Evolutionary conservation across 2,329 filamentous ascomycete genomes (phyloP).

Genomic region (Aspergillus japonicus): DNA sequence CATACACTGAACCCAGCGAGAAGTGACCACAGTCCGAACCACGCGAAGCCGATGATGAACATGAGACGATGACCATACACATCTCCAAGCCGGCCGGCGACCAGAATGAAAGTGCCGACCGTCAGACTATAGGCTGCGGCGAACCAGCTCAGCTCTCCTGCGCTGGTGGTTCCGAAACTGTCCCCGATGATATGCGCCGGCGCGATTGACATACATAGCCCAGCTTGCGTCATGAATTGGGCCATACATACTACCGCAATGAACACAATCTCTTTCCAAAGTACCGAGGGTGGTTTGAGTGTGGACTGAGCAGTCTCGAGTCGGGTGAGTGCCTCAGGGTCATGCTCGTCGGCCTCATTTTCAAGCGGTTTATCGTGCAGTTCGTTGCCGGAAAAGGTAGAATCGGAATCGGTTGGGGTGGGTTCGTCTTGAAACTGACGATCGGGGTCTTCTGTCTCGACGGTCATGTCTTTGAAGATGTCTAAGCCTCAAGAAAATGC

Average conservation of each 20-base stretch:
- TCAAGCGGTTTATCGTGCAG: constrained; percentile 5
- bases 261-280: constrained; percentile 28
- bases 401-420: neutral
- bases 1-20: constrained; percentile 38
- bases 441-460: neutral
- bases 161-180: constrained; percentile 45
- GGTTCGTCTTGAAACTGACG: neutral
- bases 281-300: constrained; percentile 14
- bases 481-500: neutral
- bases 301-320: constrained; percentile 18
- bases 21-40: constrained; percentile 40
- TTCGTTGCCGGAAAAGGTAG: neutral
- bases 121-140: constrained; percentile 56
- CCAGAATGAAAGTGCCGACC: constrained; percentile 37
- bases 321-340: constrained; percentile 17
- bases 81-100: constrained; percentile 39
- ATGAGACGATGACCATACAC: constrained; percentile 38
- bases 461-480: neutral
- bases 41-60: constrained; percentile 37
- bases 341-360: neutral
- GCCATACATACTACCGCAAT: constrained; percentile 32
- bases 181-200: constrained; percentile 50
- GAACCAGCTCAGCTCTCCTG: constrained; percentile 53
- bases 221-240: constrained; percentile 46
- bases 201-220: constrained; percentile 49